Evolutionary conservation across 352 stramenopile genomes (phyloP).

Genomic region (Phytopythium montanum): DNA sequence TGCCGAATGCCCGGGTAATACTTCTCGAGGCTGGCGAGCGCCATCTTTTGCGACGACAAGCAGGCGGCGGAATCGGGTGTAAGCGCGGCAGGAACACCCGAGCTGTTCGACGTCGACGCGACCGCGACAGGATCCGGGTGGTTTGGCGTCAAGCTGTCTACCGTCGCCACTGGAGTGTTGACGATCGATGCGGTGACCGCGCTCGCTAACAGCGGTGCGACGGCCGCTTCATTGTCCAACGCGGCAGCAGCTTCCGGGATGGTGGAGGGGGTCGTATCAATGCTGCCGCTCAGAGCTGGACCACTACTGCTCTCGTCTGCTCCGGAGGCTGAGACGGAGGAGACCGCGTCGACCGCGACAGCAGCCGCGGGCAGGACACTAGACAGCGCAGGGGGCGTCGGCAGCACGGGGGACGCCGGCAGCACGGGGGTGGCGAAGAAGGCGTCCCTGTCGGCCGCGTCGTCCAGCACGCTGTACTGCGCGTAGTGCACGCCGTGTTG

Average conservation of each 20-base stretch:
- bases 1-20: neutral
- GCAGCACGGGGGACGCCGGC: neutral
- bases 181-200: neutral
- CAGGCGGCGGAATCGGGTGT: neutral
- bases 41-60: neutral
- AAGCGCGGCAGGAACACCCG: neutral
- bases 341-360: neutral
- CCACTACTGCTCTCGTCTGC: neutral
- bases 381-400: neutral
- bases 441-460: conserved; percentile 13
- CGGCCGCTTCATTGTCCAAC: neutral
- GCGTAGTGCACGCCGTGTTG: conserved; percentile 22
- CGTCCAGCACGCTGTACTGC: conserved; percentile 20
- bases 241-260: neutral
- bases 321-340: neutral
- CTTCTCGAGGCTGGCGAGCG: neutral
- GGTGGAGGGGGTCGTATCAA: neutral
- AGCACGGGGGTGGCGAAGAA: conserved; percentile 18
- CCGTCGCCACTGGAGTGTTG: neutral
- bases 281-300: neutral
- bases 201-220: neutral
- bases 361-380: neutral
- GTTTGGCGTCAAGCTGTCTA: neutral
- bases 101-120: neutral
- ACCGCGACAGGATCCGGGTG: neutral